These are phyloP conservation scores for Speleostelium caveatum DNA, from an alignment of 78 protist genomes.

Conservation along the genomic window DNA sequence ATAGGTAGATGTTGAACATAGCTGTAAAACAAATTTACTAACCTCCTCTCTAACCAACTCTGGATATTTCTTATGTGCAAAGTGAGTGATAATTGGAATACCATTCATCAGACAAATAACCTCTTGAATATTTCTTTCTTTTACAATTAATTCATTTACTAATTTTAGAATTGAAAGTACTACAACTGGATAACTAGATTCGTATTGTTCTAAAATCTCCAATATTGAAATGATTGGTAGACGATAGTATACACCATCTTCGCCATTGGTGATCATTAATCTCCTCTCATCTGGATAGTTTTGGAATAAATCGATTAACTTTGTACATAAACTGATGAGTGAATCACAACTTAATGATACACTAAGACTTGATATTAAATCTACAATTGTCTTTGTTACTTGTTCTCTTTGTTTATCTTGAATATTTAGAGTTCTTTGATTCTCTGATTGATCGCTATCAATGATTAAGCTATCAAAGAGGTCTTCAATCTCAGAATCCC, in stretches of 20 bases:
- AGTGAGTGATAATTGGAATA: slow-evolving; percentile 50
- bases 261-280: slow-evolving; percentile 61
- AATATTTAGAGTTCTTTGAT: slow-evolving; percentile 38
- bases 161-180: not conserved
- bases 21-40: slow-evolving; percentile 17
- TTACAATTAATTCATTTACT: slow-evolving; percentile 29
- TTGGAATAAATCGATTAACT: slow-evolving; percentile 25
- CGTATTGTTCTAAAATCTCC: slow-evolving; percentile 31
- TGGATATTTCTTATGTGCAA: slow-evolving; percentile 5
- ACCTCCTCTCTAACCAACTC: slow-evolving; percentile 60
- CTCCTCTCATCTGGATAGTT: slow-evolving; percentile 39
- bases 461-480: slow-evolving; percentile 43
- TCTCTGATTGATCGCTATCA: slow-evolving; percentile 12
- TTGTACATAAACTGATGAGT: slow-evolving; percentile 13
- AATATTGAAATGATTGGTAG: slow-evolving; percentile 44
- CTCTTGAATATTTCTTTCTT: slow-evolving; percentile 13
- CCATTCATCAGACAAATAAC: slow-evolving; percentile 67
- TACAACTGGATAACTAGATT: not conserved
- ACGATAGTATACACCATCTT: slow-evolving; percentile 60
- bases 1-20: slow-evolving; percentile 32
- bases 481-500: slow-evolving; percentile 73
- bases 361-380: slow-evolving; percentile 17
- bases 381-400: slow-evolving; percentile 56
- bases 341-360: slow-evolving; percentile 3
- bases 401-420: slow-evolving; percentile 75